Base-by-base conservation (phyloP, 148 eudicot genomes). In the Bassia scoparia region DNA sequence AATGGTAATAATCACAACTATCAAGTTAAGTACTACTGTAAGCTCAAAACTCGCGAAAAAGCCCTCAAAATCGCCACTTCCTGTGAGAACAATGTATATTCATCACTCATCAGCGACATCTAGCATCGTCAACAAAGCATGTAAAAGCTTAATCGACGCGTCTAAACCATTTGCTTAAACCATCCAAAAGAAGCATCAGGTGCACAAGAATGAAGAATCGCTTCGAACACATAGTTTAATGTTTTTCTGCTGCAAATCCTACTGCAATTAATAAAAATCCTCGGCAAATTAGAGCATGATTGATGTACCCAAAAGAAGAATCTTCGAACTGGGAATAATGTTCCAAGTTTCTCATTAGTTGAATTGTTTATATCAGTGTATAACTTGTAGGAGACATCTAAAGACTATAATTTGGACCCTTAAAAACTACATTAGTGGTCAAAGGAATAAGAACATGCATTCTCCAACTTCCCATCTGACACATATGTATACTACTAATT, bases 391-490 rank as follows among this genome's bases (percentile, higher is more conserved):
- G 74, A 62, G 62, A 77, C 80, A 76, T 63, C 70, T 64, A 62
- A 78, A 71, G 75, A 30, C 54, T 31, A 62, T 41, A 41, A 59
- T 68, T 33, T 37, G 34, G 43, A 34, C 46, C 71, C 33, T 70
- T 4, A 15, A 4, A 14, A 52, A 26, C 54, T 67, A 67, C 31
- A 30, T 72, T 78, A 73, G 64, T 78, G 69, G 77, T 73, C 81
- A 78, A 73, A 49, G 72, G 81, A 78, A 78, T 78, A 73, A 27
- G 7, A 60, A 60, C 68, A 52, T 77, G 64, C 54, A 63, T 55
- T 71, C 66, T 21, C 23, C 17, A 38, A 20, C 61, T 67, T 55
- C 70, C 43, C 31, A 71, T 53, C 23, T 63, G 70, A 61, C 75
- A 64, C 24, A 63, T 29, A 14, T 48, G 52, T 8, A 41, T 41